These are phyloP conservation scores for Penicillium coprophilum DNA, from an alignment of 495 filamentous ascomycete species.

Conservation along the genomic window DNA sequence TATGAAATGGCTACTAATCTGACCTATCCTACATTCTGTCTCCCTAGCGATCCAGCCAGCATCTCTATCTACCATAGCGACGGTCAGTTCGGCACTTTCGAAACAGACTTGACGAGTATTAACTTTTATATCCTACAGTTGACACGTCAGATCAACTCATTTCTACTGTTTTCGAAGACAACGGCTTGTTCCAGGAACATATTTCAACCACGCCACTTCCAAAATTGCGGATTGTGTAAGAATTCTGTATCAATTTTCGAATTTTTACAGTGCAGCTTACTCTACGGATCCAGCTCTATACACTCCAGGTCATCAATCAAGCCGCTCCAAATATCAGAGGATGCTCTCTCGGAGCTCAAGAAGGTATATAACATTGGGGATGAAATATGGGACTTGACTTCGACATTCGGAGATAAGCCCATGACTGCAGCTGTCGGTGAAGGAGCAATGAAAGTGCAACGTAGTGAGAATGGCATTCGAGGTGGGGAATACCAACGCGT, in stretches of 20 bases:
- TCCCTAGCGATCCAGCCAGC: not conserved
- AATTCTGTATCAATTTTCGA: not conserved
- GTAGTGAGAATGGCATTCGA: not conserved
- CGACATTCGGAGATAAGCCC: slow-evolving; percentile 7
- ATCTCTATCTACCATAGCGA: slow-evolving; percentile 3
- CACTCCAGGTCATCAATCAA: not conserved
- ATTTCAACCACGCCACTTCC: not conserved
- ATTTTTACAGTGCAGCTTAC: not conserved
- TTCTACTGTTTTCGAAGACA: slow-evolving; percentile 1
- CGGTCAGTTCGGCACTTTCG: not conserved
- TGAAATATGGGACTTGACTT: slow-evolving; percentile 5
- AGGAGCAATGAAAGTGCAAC: not conserved
- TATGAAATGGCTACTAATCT: not conserved
- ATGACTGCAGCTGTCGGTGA: slow-evolving; percentile 1
- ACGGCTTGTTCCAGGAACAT: not conserved
- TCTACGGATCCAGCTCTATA: not conserved
- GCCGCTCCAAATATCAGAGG: slow-evolving; percentile 1
- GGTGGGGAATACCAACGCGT: not conserved
- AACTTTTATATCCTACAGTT: not conserved
- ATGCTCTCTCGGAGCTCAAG: not conserved
- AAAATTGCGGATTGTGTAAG: slow-evolving; percentile 6
- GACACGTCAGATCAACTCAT: not conserved
- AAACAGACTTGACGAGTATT: not conserved
- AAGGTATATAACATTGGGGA: not conserved
- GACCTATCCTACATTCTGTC: slow-evolving; percentile 4